Evolutionary conservation across 805 yeast genomes (phyloP).

Genomic region (Ogataea methanolica): DNA sequence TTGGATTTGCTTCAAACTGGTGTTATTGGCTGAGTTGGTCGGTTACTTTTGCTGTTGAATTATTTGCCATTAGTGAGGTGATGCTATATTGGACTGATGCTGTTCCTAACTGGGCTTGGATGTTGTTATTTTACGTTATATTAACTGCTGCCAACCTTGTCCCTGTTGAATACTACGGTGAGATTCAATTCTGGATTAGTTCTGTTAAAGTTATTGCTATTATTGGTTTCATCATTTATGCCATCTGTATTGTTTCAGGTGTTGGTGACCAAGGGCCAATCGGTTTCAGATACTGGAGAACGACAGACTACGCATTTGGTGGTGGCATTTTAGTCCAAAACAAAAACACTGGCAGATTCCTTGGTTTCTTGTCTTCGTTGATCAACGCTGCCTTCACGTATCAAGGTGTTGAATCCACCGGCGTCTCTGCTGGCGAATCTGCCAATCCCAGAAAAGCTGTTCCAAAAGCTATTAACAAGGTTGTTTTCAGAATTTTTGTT

Average conservation of each 20-base stretch:
- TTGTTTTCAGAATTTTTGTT: slow-evolving; percentile 56
- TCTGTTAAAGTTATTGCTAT: slow-evolving; percentile 63
- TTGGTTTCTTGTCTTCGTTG: slow-evolving; percentile 67
- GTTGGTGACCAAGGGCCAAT: slow-evolving; percentile 64
- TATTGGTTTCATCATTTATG: slow-evolving; percentile 61
- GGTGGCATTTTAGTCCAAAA: slow-evolving; percentile 50
- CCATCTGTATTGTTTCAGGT: slow-evolving; percentile 69
- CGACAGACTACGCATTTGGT: slow-evolving; percentile 65
- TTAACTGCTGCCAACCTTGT: slow-evolving; percentile 51
- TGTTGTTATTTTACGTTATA: slow-evolving; percentile 57
- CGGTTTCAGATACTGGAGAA: slow-evolving; percentile 77
- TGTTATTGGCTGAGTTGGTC: slow-evolving; percentile 78
- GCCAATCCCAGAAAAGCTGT: slow-evolving; percentile 63
- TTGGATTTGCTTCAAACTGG: slow-evolving; percentile 71
- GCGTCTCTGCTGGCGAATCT: slow-evolving; percentile 72
- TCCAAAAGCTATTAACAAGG: slow-evolving; percentile 68
- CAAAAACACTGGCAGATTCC: slow-evolving; percentile 50
- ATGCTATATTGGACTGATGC: slow-evolving; percentile 62
- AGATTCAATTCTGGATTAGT: slow-evolving; percentile 72
- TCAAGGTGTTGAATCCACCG: slow-evolving; percentile 75
- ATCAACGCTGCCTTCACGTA: slow-evolving; percentile 75
- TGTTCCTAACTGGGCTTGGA: slow-evolving; percentile 73
- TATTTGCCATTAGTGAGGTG: slow-evolving; percentile 65
- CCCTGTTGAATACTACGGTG: slow-evolving; percentile 71
- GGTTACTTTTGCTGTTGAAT: slow-evolving; percentile 68